These are phyloP conservation scores for Mycena citricolor DNA, from an alignment of 1,284 basidiomycete genomes.

Conservation along the genomic window DNA sequence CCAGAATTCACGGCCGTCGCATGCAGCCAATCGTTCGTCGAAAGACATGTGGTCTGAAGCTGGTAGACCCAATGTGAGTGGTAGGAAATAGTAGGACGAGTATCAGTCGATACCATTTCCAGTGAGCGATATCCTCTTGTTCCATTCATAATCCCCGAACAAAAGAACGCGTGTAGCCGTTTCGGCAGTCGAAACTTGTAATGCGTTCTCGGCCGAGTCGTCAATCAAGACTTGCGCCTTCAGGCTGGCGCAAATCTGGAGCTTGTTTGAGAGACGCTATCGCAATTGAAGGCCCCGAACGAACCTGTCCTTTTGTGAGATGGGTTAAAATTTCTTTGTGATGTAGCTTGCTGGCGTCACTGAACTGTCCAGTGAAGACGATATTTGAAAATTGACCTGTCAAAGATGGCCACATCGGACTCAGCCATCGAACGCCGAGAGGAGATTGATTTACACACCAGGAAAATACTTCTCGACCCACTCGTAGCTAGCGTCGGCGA, in stretches of 20 bases:
- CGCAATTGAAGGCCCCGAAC: conserved; percentile 17
- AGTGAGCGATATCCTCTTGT: conserved; percentile 49
- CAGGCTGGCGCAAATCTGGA: conserved; percentile 62
- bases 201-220: conserved; percentile 77
- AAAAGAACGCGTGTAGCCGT: conserved; percentile 58
- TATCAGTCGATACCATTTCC: conserved; percentile 35
- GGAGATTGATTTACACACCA: too few species aligned
- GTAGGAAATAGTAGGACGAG: too few species aligned
- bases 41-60: conserved; percentile 48
- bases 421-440: too few species aligned
- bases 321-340: conserved; percentile 54
- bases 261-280: too few species aligned
- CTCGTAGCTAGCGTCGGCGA: conserved; percentile 57
- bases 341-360: conserved; percentile 43
- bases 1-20: conserved; percentile 55
- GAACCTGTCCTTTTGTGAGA: conserved; percentile 68
- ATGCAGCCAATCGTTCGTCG: conserved; percentile 50
- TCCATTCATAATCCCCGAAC: conserved; percentile 81
- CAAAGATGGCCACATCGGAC: too few species aligned
- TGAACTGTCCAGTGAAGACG: conserved; percentile 56
- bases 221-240: conserved; percentile 70
- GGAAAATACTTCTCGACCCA: conserved; percentile 71
- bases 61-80: too few species aligned
- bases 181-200: conserved; percentile 48
- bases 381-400: conserved; percentile 16